Base-by-base conservation (phyloP, 108 stramenopile genomes). In the Cyclotella cryptica region DNA sequence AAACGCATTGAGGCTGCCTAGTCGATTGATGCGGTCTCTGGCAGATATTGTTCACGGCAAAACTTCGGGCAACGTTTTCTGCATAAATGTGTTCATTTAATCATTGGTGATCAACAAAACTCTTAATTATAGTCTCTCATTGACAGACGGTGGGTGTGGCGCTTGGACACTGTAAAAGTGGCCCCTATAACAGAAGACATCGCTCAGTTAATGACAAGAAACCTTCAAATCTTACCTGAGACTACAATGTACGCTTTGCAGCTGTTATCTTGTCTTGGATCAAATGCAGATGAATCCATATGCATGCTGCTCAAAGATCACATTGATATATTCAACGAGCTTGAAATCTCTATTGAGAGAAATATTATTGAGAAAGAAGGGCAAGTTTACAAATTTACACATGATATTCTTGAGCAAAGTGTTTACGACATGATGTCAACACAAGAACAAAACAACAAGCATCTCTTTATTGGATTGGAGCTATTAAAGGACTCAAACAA, bases 121-220 rank as follows among this genome's bases (percentile, higher is more conserved):
- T 24, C 75, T 76, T 5, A 27, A 45, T 13, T 76, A 59, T 54
- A 42, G 28, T 29, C 24, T 51, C 13, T 17, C 19, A n/a, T n/a
- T n/a, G 67, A n/a, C 15, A 54, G 43, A 18, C 67, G 69, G 14
- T 76, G 75, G 75, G 43, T 58, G 18, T 76, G 75, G 75, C 29
- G 59, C 27, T 55, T 70, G n/a, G 54, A 70, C 15, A 53, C 52
- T 58, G 42, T 76, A 10, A 24, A 51, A 15, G 10, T n/a, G 22
- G 44, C 35, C 26, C 54, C 57, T 10, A 58, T 76, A 24, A 55
- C 42, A 24, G 39, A 41, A 18, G 35, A 18, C 19, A 28, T 69
- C 0, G 68, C 65, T 10, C 21, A 70, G 17, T 43, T 76, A 57
- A 40, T 76, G 43, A 39, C 29, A 3, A 55, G 27, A 26, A 76